Percentiles rank a stretch among this genome's conserved stretches.
phyloP scores from a whole-genome alignment of 2,329 filamentous ascomycete species.

The Drechslerella stenobrocha region DNA sequence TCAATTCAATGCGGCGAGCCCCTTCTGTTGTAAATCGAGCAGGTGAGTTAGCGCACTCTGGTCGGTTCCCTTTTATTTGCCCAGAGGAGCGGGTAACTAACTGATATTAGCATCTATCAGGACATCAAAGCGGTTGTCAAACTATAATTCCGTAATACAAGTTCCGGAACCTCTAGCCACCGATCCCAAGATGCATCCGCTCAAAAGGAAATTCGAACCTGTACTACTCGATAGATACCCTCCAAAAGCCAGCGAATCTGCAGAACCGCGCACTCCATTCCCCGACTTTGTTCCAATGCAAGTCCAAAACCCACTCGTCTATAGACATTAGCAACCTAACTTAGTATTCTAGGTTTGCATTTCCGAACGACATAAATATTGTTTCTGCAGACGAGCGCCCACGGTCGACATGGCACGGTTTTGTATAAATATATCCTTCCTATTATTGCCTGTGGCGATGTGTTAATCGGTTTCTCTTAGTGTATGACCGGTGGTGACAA shows the following conservation, averaged over 20 bases:
- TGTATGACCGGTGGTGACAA: constrained; percentile 95
- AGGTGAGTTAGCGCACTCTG: constrained; percentile 60
- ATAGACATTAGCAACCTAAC: constrained; percentile 6
- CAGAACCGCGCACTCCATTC: constrained; percentile 78
- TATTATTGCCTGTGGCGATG: constrained; percentile 6
- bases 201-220: constrained; percentile 91
- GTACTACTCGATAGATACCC: constrained; percentile 95
- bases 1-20: constrained; percentile 91
- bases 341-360: constrained; percentile 68
- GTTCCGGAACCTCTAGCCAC: constrained; percentile 85
- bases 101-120: constrained; percentile 66
- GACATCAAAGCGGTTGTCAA: constrained; percentile 85
- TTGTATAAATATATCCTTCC: constrained; percentile 56
- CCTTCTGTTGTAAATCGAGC: constrained; percentile 72
- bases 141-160: constrained; percentile 98
- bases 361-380: constrained; percentile 96
- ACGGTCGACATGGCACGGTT: constrained; percentile 97
- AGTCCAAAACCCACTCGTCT: neutral
- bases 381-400: constrained; percentile 93
- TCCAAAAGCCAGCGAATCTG: constrained; percentile 76
- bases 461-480: constrained; percentile 42
- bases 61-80: constrained; percentile 10
- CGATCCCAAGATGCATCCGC: constrained; percentile 90
- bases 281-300: constrained; percentile 95
- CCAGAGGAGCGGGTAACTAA: neutral